Evolutionary conservation across 2,329 filamentous ascomycete genomes (phyloP).

Genomic region (Trichoderma hamatum): DNA sequence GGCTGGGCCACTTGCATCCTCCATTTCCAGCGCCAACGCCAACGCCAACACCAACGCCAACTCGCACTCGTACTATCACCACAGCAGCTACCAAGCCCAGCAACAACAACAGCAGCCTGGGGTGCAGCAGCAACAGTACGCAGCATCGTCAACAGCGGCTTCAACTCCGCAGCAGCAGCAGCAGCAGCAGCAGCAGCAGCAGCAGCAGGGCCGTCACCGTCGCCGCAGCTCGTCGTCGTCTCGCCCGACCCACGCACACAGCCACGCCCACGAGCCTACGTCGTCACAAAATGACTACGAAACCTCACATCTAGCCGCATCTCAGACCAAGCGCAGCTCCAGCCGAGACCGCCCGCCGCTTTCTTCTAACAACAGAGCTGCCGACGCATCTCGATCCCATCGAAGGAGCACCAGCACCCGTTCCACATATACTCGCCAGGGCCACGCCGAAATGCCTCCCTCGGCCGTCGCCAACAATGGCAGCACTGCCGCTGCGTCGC

Average conservation of each 20-base stretch:
- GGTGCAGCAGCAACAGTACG: slow-evolving; percentile 27
- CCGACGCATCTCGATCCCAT: slow-evolving; percentile 43
- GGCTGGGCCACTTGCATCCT: slow-evolving; percentile 29
- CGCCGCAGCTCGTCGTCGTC: slow-evolving; percentile 47
- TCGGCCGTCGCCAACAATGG: slow-evolving; percentile 57
- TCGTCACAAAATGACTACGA: slow-evolving; percentile 72
- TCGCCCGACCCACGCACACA: slow-evolving; percentile 40
- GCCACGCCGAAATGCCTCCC: slow-evolving; percentile 52
- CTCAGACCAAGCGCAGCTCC: slow-evolving; percentile 63
- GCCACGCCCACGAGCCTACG: slow-evolving; percentile 43
- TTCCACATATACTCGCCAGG: slow-evolving; percentile 45
- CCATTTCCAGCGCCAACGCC: slow-evolving; percentile 30
- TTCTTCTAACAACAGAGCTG: slow-evolving; percentile 48
- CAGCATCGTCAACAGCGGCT: not conserved
- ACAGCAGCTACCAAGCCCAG: slow-evolving; percentile 15
- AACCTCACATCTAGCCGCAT: slow-evolving; percentile 65
- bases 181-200: slow-evolving; percentile 34
- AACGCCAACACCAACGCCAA: slow-evolving; percentile 24
- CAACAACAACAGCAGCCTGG: not conserved
- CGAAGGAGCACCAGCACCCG: slow-evolving; percentile 57
- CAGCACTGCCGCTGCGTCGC: slow-evolving; percentile 54
- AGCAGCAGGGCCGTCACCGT: slow-evolving; percentile 40
- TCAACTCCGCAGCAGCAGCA: too few relatives aligned
- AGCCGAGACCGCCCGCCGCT: slow-evolving; percentile 62
- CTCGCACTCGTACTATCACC: slow-evolving; percentile 16